Evolutionary conservation across 2,329 filamentous ascomycete genomes (phyloP), one percentile per base, ranked within the genome.

Genomic region (Passalora sequoiae): DNA sequence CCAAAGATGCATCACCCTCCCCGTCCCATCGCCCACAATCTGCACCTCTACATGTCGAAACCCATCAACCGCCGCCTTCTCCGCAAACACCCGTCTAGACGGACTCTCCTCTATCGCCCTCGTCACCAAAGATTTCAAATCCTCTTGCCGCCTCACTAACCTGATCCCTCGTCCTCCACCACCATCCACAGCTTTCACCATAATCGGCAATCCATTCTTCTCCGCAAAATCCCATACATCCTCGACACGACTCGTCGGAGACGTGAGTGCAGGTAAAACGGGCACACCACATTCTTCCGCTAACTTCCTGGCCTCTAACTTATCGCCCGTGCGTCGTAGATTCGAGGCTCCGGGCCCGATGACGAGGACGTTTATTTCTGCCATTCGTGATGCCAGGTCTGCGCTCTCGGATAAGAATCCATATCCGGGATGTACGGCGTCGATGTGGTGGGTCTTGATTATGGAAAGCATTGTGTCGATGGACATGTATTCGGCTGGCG

Each of bases 161-260:
- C 78, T 69, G 33, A 83, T 81, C 0, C 78, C 79, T 12, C 77
- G 63, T 0, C 79, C 79, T 2, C 78, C 78, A 10, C 78, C 79
- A 1, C 78, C 78, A 57, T 81, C 78, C 3, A 81, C 74, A n/a
- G 78, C 78, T 55, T 83, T 83, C 32, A 82, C 65, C 74, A 81
- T 79, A 31, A 80, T 66, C 0, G 77, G 77, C 32, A 72, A 74
- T 1, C 74, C 74, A 10, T 69, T 64, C 16, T 63, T 36, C 2
- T 57, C 72, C 61, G 86, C 89, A 55, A 89, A 89, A 0, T 41
- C 31, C 3, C 61, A 58, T 4, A 77, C 68, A 4, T 70, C 64
- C 19, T 67, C 61, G 1, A 72, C 51, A 12, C 59, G 60, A 6
- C 60, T 63, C 0, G 73, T 76, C 1, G 75, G 66, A 1, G 55